Conservation (phyloP, 768 basidiomycete species). For the Xerocomus brunneocitrinus region DNA sequence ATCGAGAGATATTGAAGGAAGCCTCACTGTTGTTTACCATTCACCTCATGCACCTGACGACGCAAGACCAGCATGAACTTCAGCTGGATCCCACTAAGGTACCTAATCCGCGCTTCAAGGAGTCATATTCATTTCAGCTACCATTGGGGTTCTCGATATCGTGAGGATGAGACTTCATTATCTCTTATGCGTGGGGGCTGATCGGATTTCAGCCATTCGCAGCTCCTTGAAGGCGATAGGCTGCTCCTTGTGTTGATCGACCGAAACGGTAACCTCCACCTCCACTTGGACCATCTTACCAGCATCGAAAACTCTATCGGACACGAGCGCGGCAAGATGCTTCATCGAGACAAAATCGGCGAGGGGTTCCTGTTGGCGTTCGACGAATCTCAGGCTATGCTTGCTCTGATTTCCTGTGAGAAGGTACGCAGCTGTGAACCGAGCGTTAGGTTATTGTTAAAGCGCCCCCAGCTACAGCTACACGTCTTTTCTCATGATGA, state of each 20-base stretch:
- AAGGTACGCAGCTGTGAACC: conserved; percentile 32
- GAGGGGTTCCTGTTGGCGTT: conserved; percentile 43
- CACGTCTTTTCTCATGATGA: conserved; percentile 50
- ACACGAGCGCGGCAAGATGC: conserved; percentile 27
- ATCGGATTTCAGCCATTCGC: conserved; percentile 28
- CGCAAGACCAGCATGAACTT: conserved; percentile 28
- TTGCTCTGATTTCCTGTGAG: conserved; percentile 40
- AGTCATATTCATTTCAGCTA: conserved; percentile 23
- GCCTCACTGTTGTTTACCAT: conserved; percentile 23
- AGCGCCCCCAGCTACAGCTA: conserved; percentile 30
- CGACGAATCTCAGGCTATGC: conserved; percentile 48
- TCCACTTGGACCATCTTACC: conserved; percentile 36
- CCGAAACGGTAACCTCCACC: conserved; percentile 24
- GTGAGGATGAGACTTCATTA: conserved; percentile 8
- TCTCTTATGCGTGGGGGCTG: not conserved
- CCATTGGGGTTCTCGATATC: conserved; percentile 21
- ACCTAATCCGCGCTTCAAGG: conserved; percentile 24
- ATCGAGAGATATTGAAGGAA: conserved; percentile 15
- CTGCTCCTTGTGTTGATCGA: conserved; percentile 40
- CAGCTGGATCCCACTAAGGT: conserved; percentile 21
- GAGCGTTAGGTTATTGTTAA: not conserved
- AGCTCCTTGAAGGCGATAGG: conserved; percentile 38
- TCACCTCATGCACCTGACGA: conserved; percentile 27
- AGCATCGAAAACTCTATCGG: conserved; percentile 34
- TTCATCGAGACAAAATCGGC: conserved; percentile 46